A percentile compares a stretch with the other conserved stretches of the same genome.
Conservation (phyloP, 1,284 basidiomycete species). For the Caloboletus firmus region DNA sequence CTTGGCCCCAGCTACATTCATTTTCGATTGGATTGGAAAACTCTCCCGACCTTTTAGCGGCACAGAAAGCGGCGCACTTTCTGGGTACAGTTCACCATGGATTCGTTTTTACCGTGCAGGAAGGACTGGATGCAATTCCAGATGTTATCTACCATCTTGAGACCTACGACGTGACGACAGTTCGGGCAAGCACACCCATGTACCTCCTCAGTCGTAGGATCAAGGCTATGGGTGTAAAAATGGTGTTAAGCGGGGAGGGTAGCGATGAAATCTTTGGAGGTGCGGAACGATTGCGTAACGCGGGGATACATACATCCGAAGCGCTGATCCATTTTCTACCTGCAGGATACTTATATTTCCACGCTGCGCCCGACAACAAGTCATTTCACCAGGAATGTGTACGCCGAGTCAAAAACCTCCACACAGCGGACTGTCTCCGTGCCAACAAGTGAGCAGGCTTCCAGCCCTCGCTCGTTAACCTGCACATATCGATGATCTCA, state of each 20-base stretch:
- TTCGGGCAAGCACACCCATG: conserved; percentile 97
- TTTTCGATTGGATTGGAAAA: conserved; percentile 97
- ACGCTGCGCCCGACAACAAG: conserved; percentile 87
- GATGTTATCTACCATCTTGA: conserved; percentile 99
- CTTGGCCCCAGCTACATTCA: conserved; percentile 98
- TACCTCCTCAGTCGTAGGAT: conserved; percentile 97
- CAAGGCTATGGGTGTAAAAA: conserved; percentile 99
- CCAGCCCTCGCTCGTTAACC: conserved; percentile 1
- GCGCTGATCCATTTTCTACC: conserved; percentile 1
- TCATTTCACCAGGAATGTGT: conserved; percentile 98
- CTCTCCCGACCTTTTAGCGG: conserved; percentile 94
- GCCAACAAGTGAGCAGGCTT: conserved; percentile 83
- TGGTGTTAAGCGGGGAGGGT: conserved; percentile 98
- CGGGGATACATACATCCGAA: not conserved
- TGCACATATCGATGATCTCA: conserved; percentile 3
- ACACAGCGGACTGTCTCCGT: conserved; percentile 96
- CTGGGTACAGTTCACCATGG: conserved; percentile 97
- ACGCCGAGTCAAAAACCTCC: conserved; percentile 95
- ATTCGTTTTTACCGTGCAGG: conserved; percentile 98
- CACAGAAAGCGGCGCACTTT: conserved; percentile 91
- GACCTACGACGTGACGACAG: conserved; percentile 99
- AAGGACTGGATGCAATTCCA: conserved; percentile 95
- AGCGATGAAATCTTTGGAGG: conserved; percentile 98
- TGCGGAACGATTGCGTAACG: conserved; percentile 31
- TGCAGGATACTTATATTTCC: conserved; percentile 97